These are phyloP conservation scores for Paragyromitra xinjiangensis DNA, from an alignment of 495 filamentous ascomycete species.

Conservation along the genomic window DNA sequence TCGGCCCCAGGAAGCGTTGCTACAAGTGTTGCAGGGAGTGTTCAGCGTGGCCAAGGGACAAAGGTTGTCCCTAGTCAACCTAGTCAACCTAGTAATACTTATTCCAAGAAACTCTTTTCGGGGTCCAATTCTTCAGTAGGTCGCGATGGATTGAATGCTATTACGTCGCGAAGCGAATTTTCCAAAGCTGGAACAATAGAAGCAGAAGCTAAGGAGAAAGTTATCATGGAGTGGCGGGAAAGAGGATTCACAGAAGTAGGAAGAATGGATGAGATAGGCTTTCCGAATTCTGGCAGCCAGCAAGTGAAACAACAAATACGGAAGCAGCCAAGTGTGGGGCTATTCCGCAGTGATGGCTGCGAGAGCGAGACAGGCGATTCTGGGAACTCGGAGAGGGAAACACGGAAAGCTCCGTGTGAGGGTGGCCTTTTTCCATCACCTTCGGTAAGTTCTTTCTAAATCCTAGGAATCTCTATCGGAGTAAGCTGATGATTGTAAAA, in stretches of 20 bases:
- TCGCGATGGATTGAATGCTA: background rate
- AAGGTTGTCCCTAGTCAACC: background rate
- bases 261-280: constrained; percentile 1
- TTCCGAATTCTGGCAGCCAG: background rate
- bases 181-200: background rate
- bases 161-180: background rate
- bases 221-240: constrained; percentile 33
- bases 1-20: background rate
- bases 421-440: constrained; percentile 35
- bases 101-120: background rate
- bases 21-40: background rate
- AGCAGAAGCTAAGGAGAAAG: constrained; percentile 21
- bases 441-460: constrained; percentile 5
- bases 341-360: background rate
- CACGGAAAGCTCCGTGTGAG: constrained; percentile 8
- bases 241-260: constrained; percentile 27
- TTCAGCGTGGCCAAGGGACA: background rate
- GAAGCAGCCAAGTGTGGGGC: background rate
- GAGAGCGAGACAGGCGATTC: constrained; percentile 5
- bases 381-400: background rate
- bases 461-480: background rate
- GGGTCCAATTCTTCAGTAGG: background rate
- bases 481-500: background rate
- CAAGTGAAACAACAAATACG: background rate
- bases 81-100: background rate